phyloP scores from a whole-genome alignment of 176 grass and related monocot species.

The Lolium multiflorum region DNA sequence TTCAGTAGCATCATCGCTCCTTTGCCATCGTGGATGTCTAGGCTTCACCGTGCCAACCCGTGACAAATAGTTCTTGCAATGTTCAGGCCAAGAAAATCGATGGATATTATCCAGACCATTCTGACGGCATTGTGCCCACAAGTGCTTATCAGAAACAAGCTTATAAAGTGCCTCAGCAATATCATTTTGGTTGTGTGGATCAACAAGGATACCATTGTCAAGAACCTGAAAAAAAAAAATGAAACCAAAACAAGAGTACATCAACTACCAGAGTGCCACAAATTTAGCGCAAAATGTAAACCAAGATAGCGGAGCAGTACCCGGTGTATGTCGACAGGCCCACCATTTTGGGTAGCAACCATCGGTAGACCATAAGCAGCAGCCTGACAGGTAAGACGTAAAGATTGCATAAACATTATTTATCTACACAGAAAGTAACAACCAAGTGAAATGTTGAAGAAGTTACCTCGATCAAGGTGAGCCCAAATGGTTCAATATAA shows the following conservation, averaged over 20 bases:
- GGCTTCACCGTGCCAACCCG: constrained; percentile 55
- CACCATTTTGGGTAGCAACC: constrained; percentile 83
- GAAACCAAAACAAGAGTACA: constrained; percentile 19
- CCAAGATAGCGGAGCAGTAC: constrained; percentile 40
- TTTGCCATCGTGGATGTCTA: constrained; percentile 75
- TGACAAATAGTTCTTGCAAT: constrained; percentile 84
- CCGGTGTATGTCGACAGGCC: constrained; percentile 83
- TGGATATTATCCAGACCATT: constrained; percentile 85
- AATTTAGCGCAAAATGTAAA: constrained; percentile 36
- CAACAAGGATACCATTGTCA: constrained; percentile 85
- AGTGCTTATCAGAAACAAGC: constrained; percentile 78
- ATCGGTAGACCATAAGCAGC: constrained; percentile 91
- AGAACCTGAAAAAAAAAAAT: constrained; percentile 63
- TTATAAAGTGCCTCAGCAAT: constrained; percentile 83
- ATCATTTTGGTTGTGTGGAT: constrained; percentile 83
- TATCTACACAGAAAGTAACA: constrained; percentile 18
- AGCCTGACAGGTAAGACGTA: constrained; percentile 57
- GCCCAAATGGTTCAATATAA: constrained; percentile 97
- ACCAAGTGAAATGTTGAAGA: constrained; percentile 28
- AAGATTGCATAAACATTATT: constrained; percentile 32
- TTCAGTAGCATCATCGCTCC: constrained; percentile 53
- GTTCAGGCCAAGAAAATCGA: constrained; percentile 86
- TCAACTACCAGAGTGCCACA: constrained; percentile 35
- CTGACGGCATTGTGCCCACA: constrained; percentile 67
- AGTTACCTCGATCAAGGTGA: constrained; percentile 98